Base-by-base conservation (phyloP, 1,284 basidiomycete species). In the Mycena sp. region DNA sequence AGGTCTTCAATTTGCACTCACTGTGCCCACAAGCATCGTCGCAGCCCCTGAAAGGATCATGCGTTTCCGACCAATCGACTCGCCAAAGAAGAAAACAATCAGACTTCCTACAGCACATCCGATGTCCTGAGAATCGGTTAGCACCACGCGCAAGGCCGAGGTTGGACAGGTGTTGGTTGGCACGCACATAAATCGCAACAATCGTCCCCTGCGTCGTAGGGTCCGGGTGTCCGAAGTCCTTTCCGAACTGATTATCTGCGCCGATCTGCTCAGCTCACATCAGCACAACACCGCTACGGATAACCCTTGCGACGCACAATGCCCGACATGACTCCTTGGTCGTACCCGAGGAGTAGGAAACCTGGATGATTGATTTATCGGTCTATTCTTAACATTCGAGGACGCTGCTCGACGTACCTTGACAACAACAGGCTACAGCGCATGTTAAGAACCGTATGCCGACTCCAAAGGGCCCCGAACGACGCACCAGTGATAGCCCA, bases 251-350 rank as follows among this genome's bases (percentile, higher is more conserved):
- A 61, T 80, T 81, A 61, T 80, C 70, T n/a, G 80, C 79, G 4
- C 79, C 80, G 59, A 80, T 79, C 78, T 79, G 46, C 7, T 21
- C 12, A 25, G 9, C 25, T 19, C 37, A 35, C 11, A 60, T 21
- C 9, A 37, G 17, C 19, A 25, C 38, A 38, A 16, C 2, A 23
- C n/a, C 29, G 7, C 32, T 38, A 52, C n/a, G 50, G 17, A 23
- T 16, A n/a, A 32, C 21, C 17, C 26, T 32, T 16, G 30, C 10
- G 30, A 57, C 75, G 28, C 55, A 80, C 80, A 40, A 83, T 80
- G 4, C 81, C 80, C 43, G 79, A 81, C 81, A 82, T 83, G 30
- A 82, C 81, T 21, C 81, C 81, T 64, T 82, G 80, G 69, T 82
- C 81, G 64, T 82, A 82, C 1, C 81, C 81, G 14, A 81, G 72